phyloP scores from a whole-genome alignment of 2,329 filamentous ascomycete species.

The Mariannaea sp. region DNA sequence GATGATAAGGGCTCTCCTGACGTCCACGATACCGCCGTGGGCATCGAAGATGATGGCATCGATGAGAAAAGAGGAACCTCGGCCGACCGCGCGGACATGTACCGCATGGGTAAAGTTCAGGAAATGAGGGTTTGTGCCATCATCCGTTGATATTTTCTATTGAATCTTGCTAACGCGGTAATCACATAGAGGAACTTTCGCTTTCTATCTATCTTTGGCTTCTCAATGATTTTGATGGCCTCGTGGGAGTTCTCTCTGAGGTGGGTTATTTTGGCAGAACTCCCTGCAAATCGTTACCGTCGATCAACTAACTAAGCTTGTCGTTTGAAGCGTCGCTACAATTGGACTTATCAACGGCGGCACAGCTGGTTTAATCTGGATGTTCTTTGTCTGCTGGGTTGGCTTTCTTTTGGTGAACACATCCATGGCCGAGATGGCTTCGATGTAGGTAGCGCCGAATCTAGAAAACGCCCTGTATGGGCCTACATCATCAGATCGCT shows the following conservation, averaged over 20 bases:
- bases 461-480: neutral
- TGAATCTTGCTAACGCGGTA: neutral
- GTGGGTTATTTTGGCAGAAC: slow-evolving; percentile 23
- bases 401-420: slow-evolving; percentile 47
- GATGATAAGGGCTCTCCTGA: slow-evolving; percentile 19
- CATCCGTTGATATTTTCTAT: fast-evolving
- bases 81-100: slow-evolving; percentile 33
- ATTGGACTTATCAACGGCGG: slow-evolving; percentile 48
- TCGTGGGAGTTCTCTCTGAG: slow-evolving; percentile 50
- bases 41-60: slow-evolving; percentile 13
- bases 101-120: slow-evolving; percentile 30
- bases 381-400: slow-evolving; percentile 46
- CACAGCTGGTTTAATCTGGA: slow-evolving; percentile 52
- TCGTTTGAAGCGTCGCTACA: slow-evolving; percentile 21
- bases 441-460: slow-evolving; percentile 41
- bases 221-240: slow-evolving; percentile 52
- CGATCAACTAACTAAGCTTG: neutral
- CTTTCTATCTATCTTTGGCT: slow-evolving; percentile 53
- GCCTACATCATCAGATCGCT: neutral
- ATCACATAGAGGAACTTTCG: slow-evolving; percentile 48
- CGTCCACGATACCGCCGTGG: slow-evolving; percentile 2
- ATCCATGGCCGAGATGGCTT: slow-evolving; percentile 56
- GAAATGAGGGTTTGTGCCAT: slow-evolving; percentile 30
- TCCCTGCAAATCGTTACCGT: neutral
- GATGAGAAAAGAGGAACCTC: slow-evolving; percentile 30